These are phyloP conservation scores for Triangularia setosa DNA, from an alignment of 2,329 filamentous ascomycete species.

Conservation along the genomic window DNA sequence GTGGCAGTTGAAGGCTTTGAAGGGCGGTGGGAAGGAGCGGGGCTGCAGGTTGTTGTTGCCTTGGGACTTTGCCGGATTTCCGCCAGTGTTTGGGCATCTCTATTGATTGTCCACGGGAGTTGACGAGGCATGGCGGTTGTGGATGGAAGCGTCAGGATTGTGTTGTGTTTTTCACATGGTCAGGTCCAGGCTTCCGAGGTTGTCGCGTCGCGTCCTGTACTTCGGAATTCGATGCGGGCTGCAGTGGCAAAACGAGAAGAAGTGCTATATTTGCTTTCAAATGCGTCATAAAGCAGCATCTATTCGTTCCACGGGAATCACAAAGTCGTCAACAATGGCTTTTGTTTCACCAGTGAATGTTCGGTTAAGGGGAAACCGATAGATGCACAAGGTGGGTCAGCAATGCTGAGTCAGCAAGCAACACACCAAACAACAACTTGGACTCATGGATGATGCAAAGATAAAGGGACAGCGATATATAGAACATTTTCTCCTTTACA, in stretches of 20 bases:
- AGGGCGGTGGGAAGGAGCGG: conserved; percentile 11
- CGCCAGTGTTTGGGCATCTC: not conserved
- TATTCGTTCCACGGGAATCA: no score
- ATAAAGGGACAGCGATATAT: no score
- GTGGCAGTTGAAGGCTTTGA: not conserved
- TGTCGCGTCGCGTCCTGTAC: no score
- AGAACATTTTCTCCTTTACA: no score
- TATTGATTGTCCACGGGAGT: conserved; percentile 24
- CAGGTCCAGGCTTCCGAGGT: not conserved
- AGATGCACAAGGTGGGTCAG: not conserved
- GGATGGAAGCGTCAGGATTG: not conserved
- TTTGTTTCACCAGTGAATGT: not conserved
- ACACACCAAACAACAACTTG: not conserved
- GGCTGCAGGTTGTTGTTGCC: conserved; percentile 8
- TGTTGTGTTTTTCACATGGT: not conserved
- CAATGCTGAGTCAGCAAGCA: not conserved
- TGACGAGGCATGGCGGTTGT: conserved; percentile 22
- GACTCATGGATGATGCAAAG: not conserved
- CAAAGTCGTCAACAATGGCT: no score
- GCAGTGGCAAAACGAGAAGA: no score
- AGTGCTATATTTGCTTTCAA: no score
- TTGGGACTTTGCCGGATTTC: conserved; percentile 6
- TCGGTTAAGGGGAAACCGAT: not conserved
- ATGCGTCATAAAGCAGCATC: no score
- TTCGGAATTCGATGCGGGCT: no score